Base-by-base conservation (phyloP, 305 asterid genomes). In the Striga hermonthica region DNA sequence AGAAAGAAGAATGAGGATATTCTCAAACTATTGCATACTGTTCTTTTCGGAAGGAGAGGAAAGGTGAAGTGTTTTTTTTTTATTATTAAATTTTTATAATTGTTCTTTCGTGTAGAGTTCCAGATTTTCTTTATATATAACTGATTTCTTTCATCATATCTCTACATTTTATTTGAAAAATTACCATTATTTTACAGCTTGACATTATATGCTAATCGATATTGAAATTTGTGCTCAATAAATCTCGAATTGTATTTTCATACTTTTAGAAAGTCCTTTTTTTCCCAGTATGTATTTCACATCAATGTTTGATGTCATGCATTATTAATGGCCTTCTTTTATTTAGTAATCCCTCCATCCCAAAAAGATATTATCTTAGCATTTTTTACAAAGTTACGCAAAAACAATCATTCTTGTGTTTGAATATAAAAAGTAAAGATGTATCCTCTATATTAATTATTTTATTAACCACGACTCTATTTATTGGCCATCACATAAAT, bases 1-100 rank as follows among this genome's bases (percentile, higher is more conserved):
- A 86, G 81, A 80, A 94, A 84, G 83, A 90, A 94, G 82, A 79
- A 72, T 9, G 98, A 91, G 1, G 99, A 93, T n/a, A 88, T 88
- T 11, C 82, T 86, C 71, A 94, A 85, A 71, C 72, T 85, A 85
- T 81, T 94, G 75, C 95, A 88, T 65, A 74, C 78, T 16, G 71
- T 88, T 66, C 84, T 94, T 39, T 94, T 79, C 79, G 91, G 95
- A 68, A 83, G 96, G 83, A 83, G 96, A 65, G 96, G 87, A 74
- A 91, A 86, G 98, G 98, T 88, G 74, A 82, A 15, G n/a, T 16
- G 65, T 57, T 61, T 38, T 22, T 36, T n/a, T n/a, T n/a, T n/a
- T n/a, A n/a, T n/a, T n/a, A n/a, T n/a, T n/a, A n/a, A n/a, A n/a
- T n/a, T n/a, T n/a, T n/a, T n/a, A n/a, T 38, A 62, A 44, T 53